These are phyloP conservation scores for Gossypium davidsonii DNA, from an alignment of 441 rosid genomes.

Conservation along the genomic window DNA sequence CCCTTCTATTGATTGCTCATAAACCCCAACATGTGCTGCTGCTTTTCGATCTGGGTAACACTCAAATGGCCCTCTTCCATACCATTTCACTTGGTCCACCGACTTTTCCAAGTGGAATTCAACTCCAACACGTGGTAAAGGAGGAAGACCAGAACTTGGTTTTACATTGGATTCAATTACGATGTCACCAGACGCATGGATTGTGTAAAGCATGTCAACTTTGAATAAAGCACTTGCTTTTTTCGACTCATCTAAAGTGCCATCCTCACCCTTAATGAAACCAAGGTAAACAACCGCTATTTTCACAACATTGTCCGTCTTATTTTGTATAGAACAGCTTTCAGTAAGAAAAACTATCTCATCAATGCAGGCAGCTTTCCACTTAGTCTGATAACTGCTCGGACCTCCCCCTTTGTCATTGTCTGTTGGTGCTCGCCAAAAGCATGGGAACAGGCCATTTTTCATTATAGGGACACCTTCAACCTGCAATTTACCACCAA, in stretches of 20 bases:
- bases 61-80: constrained; percentile 94
- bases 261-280: constrained; percentile 22
- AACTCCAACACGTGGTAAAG: constrained; percentile 84
- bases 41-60: constrained; percentile 96
- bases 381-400: constrained; percentile 61
- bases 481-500: constrained; percentile 40
- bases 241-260: constrained; percentile 23
- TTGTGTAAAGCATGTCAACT: constrained; percentile 49
- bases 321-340: constrained; percentile 52
- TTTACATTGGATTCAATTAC: constrained; percentile 54
- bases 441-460: constrained; percentile 73
- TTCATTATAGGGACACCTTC: constrained; percentile 63
- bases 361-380: constrained; percentile 70
- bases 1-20: constrained; percentile 50
- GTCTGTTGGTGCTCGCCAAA: constrained; percentile 96
- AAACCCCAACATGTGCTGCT: constrained; percentile 74
- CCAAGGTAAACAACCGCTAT: constrained; percentile 52
- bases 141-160: constrained; percentile 73
- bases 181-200: constrained; percentile 74
- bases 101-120: constrained; percentile 67
- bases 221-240: constrained; percentile 44
- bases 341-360: constrained; percentile 43
- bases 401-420: constrained; percentile 91
- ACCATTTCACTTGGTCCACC: constrained; percentile 68
- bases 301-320: constrained; percentile 41